Base-by-base conservation (phyloP, 768 basidiomycete genomes). In the Psilocybe cyanescens region DNA sequence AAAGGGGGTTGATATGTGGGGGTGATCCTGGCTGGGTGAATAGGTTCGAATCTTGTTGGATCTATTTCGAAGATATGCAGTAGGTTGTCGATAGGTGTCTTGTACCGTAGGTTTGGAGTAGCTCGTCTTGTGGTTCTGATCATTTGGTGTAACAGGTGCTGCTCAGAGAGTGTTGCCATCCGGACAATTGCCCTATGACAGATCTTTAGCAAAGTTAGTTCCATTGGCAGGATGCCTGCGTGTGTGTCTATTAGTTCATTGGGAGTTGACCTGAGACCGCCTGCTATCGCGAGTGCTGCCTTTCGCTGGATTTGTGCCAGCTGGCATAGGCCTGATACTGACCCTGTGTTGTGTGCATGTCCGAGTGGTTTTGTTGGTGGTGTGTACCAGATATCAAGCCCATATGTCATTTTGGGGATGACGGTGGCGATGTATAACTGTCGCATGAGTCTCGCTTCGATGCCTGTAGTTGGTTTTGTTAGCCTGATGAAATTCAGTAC, bases 161-260 rank as follows among this genome's bases (percentile, higher is more conserved):
- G 7, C 8, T 7, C 8, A 8, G 37, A 2, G 8, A 37, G 37
- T 7, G 37, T 37, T 19, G 30, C 8, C 3, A 37, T 37, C 7
- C 37, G 37, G 7, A 37, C 37, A 1, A 37, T 37, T 37, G 37
- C 33, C 16, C 59, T 37, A 30, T 58, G 53, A 35, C 65, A 63
- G 5, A 59, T 54, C 30, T 56, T 54, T 14, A 30, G 44, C 29
- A 66, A 35, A 4, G n/a, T 11, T 19, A 60, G 39, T 5, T 66
- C 62, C 17, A 61, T 61, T 19, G 19, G 19, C 19, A 19, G 19
- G 19, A 19, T 19, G 19, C 19, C 19, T 19, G 19, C 19, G 19
- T 16, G 62, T 4, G 52, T 24, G 30, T 66, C 65, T 0, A 61
- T 37, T 2, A 63, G 61, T 2, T 60, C 59, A 16, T 24, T 63